These are phyloP conservation scores for Glycyrrhiza uralensis DNA, from an alignment of 306 rosid species.

Conservation along the genomic window DNA sequence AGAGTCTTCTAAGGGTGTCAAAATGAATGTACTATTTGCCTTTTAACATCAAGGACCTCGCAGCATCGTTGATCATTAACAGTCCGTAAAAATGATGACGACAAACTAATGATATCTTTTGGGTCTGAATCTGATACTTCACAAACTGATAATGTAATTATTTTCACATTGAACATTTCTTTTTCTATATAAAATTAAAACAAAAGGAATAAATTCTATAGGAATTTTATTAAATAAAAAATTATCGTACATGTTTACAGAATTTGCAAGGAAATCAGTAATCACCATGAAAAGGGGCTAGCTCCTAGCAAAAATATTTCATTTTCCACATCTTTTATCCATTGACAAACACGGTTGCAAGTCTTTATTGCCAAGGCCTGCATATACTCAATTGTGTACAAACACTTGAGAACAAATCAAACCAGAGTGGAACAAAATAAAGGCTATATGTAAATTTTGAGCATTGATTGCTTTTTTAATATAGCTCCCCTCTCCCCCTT, in stretches of 20 bases:
- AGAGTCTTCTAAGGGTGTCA: too few relatives aligned
- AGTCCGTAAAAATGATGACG: not conserved
- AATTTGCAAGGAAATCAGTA: conserved; percentile 40
- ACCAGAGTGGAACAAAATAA: not conserved
- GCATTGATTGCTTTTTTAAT: not conserved
- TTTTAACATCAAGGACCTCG: not conserved
- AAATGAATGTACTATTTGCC: too few relatives aligned
- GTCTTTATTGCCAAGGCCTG: conserved; percentile 93
- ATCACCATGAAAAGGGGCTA: conserved; percentile 99
- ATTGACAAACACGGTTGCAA: conserved; percentile 95
- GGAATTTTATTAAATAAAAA: conserved; percentile 34
- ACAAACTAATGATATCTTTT: not conserved
- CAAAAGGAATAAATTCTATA: not conserved
- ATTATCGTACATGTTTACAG: conserved; percentile 57
- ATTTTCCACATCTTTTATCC: conserved; percentile 95
- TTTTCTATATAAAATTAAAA: not conserved
- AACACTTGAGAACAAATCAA: conserved; percentile 21
- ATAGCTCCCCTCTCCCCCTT: not conserved
- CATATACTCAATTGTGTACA: conserved; percentile 28
- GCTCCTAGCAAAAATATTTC: conserved; percentile 98
- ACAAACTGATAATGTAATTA: not conserved
- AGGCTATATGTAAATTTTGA: not conserved
- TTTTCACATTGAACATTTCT: not conserved
- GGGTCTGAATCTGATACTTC: not conserved
- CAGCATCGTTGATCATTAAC: not conserved